phyloP scores from a whole-genome alignment of 371 early-diverging fungal species.

The Thermomucor indicae-seudaticae region DNA sequence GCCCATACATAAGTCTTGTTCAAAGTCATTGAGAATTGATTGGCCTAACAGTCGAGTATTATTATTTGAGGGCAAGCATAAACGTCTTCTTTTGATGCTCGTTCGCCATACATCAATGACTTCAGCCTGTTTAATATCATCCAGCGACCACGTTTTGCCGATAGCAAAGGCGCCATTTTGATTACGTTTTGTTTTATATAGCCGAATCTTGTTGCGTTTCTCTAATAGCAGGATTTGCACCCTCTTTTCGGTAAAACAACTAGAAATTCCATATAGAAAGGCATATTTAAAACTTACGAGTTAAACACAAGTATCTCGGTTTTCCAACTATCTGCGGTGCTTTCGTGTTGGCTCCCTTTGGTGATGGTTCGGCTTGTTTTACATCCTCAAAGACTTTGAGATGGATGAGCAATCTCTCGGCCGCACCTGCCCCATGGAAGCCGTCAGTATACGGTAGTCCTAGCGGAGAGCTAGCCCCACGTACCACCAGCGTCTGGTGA shows the following conservation, averaged over 20 bases:
- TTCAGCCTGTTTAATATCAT: constrained; percentile 53
- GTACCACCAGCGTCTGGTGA: constrained; percentile 23
- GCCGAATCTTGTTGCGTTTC: constrained; percentile 45
- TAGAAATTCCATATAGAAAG: neutral
- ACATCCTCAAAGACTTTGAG: constrained; percentile 49
- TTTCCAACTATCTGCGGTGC: constrained; percentile 38
- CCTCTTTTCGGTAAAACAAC: neutral
- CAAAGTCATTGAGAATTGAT: constrained; percentile 43
- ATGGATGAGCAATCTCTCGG: constrained; percentile 37
- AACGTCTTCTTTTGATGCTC: neutral
- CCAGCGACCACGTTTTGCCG: constrained; percentile 55
- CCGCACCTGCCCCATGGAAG: constrained; percentile 12
- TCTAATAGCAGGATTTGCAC: constrained; percentile 9
- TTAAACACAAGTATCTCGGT: constrained; percentile 44
- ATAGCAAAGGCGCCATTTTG: constrained; percentile 53
- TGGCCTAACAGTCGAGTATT: constrained; percentile 19
- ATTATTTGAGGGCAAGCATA: neutral
- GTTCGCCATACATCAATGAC: constrained; percentile 58
- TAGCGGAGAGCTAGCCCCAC: too few relatives aligned
- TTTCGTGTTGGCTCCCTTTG: constrained; percentile 9
- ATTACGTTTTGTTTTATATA: constrained; percentile 55
- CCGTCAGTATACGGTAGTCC: too few relatives aligned
- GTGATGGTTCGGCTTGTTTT: constrained; percentile 25
- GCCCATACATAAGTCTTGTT: constrained; percentile 51
- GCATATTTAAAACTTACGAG: constrained; percentile 20